Percentiles rank a stretch among this genome's conserved stretches.
Conservation (phyloP, 805 yeast species). For the Candida easanensis region DNA sequence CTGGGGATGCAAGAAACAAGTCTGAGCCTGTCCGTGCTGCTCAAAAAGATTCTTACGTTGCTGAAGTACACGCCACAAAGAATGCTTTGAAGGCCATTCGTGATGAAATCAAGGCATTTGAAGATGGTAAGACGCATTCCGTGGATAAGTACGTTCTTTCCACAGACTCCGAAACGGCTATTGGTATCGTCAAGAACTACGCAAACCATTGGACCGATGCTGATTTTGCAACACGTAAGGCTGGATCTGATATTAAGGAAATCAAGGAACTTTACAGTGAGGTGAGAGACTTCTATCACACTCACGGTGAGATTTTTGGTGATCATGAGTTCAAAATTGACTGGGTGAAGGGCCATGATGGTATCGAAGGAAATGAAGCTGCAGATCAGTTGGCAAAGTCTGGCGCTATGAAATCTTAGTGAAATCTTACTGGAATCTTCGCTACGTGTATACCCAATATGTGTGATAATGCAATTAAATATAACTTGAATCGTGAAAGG, state of each 20-base stretch:
- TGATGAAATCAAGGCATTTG: slow-evolving; percentile 29
- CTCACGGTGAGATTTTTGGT: slow-evolving; percentile 22
- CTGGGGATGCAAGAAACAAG: slow-evolving; percentile 48
- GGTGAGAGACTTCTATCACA: slow-evolving; percentile 37
- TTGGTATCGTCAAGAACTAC: slow-evolving; percentile 58
- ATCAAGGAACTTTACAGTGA: slow-evolving; percentile 40
- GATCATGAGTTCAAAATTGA: slow-evolving; percentile 41
- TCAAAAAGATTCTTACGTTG: slow-evolving; percentile 72
- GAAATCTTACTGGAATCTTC: too few relatives aligned
- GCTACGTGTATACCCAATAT: too few relatives aligned
- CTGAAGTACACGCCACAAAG: slow-evolving; percentile 69
- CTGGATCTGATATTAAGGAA: slow-evolving; percentile 30
- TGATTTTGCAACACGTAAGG: slow-evolving; percentile 45
- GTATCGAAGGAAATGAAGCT: slow-evolving; percentile 64
- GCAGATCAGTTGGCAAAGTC: slow-evolving; percentile 74
- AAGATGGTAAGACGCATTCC: slow-evolving; percentile 14
- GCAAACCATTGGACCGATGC: slow-evolving; percentile 50
- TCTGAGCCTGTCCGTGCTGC: slow-evolving; percentile 46
- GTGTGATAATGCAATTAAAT: too few relatives aligned
- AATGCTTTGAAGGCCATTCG: slow-evolving; percentile 48
- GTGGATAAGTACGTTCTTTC: slow-evolving; percentile 40
- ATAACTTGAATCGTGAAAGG: not conserved
- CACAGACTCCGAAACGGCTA: slow-evolving; percentile 73
- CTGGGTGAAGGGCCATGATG: slow-evolving; percentile 75
- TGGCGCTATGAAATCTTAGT: slow-evolving; percentile 45